Evolutionary conservation across 192 early-diverging fungal species (phyloP).

Genomic region (Allomyces javanicus): DNA sequence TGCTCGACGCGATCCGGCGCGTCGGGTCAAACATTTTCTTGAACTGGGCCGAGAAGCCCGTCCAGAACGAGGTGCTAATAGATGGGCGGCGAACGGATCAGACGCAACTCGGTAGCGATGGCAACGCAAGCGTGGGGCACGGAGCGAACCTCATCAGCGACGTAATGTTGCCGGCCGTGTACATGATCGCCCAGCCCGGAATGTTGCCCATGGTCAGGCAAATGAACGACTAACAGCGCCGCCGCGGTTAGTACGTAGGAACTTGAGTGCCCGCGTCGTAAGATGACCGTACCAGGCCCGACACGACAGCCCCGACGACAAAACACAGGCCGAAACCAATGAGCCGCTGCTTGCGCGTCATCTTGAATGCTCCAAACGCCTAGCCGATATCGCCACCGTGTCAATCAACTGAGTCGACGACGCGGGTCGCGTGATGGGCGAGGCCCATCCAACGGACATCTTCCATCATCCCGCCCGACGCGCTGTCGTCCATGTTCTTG

Average conservation of each 20-base stretch:
- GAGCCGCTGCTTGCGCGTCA: background rate
- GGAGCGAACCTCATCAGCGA: constrained; percentile 22
- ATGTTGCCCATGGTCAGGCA: constrained; percentile 32
- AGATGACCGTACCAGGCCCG: constrained; percentile 36
- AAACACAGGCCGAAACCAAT: constrained; percentile 36
- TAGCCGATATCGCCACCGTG: background rate
- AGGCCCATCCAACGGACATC: too few relatives aligned
- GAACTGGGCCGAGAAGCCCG: background rate
- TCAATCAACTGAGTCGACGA: too few relatives aligned
- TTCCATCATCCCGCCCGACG: too few relatives aligned
- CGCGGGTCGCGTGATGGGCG: too few relatives aligned
- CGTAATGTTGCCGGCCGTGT: constrained; percentile 74
- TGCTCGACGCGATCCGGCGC: constrained; percentile 6
- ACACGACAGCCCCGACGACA: constrained; percentile 56
- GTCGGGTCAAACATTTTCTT: background rate
- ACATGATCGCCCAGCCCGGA: constrained; percentile 68
- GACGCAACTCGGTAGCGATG: too few relatives aligned
- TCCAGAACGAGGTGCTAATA: too few relatives aligned
- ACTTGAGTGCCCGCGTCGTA: too few relatives aligned
- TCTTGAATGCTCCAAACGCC: background rate
- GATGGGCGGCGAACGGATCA: too few relatives aligned
- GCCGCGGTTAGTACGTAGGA: too few relatives aligned
- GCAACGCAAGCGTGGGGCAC: too few relatives aligned
- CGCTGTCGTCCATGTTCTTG: too few relatives aligned
- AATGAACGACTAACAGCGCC: constrained; percentile 27